Percentiles rank a stretch among this genome's conserved stretches.
Conservation (phyloP, 2,329 filamentous ascomycete species). For the Aspergillus pseudotamarii region DNA sequence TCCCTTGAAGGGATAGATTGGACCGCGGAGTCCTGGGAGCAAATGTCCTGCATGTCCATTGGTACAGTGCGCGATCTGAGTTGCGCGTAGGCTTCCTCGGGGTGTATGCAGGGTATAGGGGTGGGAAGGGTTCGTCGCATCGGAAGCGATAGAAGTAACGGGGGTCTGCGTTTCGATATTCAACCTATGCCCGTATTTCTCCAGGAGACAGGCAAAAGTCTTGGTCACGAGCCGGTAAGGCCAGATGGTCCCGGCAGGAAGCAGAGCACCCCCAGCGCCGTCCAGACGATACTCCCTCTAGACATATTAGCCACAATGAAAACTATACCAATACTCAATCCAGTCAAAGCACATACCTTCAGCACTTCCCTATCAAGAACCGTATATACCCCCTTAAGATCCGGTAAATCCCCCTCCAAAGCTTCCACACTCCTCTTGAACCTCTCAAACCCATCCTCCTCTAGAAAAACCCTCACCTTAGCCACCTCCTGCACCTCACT, state of each 20-base stretch:
- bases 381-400: constrained; percentile 27
- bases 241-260: constrained; percentile 39
- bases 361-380: constrained; percentile 19
- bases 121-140: neutral
- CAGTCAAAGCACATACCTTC: neutral
- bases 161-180: constrained; percentile 36
- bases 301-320: neutral
- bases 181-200: constrained; percentile 28
- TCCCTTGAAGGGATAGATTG: constrained; percentile 43
- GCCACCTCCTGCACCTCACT: constrained; percentile 26
- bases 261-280: constrained; percentile 27
- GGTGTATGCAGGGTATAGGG: constrained; percentile 38
- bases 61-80: constrained; percentile 46
- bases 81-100: constrained; percentile 39
- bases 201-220: constrained; percentile 24
- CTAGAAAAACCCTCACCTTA: constrained; percentile 31
- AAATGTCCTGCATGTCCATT: constrained; percentile 48
- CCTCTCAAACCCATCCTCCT: constrained; percentile 20
- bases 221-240: constrained; percentile 41
- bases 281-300: constrained; percentile 19
- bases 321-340: neutral
- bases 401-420: constrained; percentile 27
- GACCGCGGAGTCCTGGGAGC: constrained; percentile 42
- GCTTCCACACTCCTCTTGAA: constrained; percentile 24
- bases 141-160: constrained; percentile 28